phyloP scores from a whole-genome alignment of 75 land plant species.

The Selaginella moellendorffii region DNA sequence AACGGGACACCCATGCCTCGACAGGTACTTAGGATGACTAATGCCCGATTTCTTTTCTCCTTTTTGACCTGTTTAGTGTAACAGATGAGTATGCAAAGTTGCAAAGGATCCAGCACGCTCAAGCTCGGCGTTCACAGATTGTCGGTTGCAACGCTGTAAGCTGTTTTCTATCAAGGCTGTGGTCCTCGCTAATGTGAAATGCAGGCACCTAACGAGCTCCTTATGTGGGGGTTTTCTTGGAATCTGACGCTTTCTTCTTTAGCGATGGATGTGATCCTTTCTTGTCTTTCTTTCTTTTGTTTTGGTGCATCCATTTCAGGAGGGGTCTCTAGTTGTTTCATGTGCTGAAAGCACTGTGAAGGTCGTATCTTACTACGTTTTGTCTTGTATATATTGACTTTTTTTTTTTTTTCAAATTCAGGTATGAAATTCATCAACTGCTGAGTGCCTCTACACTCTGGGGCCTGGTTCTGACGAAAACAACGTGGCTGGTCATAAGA shows the following conservation, averaged over 20 bases:
- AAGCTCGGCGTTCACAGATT: slow-evolving; percentile 13
- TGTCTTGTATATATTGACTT: neutral
- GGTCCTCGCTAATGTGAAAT: no score
- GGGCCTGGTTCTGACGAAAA: slow-evolving; percentile 23
- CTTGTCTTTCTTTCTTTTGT: no score
- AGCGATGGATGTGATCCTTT: no score
- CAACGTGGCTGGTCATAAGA: slow-evolving; percentile 24
- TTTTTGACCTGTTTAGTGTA: neutral
- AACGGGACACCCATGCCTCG: neutral
- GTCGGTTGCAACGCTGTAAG: slow-evolving; percentile 34
- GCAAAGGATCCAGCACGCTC: neutral
- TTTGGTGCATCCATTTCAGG: no score
- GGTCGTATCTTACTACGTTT: slow-evolving; percentile 14
- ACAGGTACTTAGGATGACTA: neutral
- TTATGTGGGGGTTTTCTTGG: slow-evolving; percentile 32
- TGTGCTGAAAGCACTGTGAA: slow-evolving; percentile 31
- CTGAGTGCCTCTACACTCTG: slow-evolving; percentile 28
- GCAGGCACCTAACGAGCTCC: no score
- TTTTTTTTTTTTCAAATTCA: slow-evolving; percentile 8
- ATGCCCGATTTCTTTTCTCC: no score
- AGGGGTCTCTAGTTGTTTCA: slow-evolving; percentile 25
- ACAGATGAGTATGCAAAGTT: neutral
- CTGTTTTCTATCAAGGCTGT: no score
- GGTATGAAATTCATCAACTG: slow-evolving; percentile 35
- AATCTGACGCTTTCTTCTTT: no score